These are phyloP conservation scores for Sarocladiaceae sp. DNA, from an alignment of 2,329 filamentous ascomycete species.

Conservation along the genomic window DNA sequence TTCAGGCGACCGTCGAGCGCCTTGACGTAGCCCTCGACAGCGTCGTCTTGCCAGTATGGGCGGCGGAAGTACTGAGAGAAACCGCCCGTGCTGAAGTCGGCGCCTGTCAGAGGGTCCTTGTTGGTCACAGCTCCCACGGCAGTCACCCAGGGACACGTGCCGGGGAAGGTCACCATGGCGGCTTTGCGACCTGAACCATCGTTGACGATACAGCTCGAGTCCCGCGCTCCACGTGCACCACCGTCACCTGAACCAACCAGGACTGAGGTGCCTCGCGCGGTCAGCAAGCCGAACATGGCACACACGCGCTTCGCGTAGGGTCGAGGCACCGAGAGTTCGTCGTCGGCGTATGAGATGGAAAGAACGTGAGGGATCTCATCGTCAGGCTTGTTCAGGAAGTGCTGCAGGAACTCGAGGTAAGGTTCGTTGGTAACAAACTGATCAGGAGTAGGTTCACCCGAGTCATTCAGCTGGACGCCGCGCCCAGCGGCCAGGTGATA, in stretches of 20 bases:
- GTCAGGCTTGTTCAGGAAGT: slow-evolving; percentile 38
- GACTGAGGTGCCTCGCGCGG: slow-evolving; percentile 45
- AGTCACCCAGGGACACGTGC: slow-evolving; percentile 63
- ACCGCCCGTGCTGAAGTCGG: slow-evolving; percentile 43
- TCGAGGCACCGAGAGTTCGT: slow-evolving; percentile 47
- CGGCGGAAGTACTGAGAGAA: slow-evolving; percentile 45
- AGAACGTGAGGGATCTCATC: slow-evolving; percentile 47
- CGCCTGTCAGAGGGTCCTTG: slow-evolving; percentile 27
- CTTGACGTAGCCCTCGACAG: slow-evolving; percentile 33
- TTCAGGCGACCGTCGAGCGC: slow-evolving; percentile 34
- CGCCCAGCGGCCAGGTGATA: slow-evolving; percentile 41
- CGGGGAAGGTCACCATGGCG: slow-evolving; percentile 58
- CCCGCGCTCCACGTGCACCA: slow-evolving; percentile 35
- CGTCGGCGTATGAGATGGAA: slow-evolving; percentile 52
- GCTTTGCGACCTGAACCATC: slow-evolving; percentile 46
- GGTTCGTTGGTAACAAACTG: slow-evolving; percentile 44
- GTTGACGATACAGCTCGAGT: slow-evolving; percentile 50
- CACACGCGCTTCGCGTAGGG: slow-evolving; percentile 48
- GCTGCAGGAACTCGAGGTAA: slow-evolving; percentile 47
- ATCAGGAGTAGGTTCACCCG: slow-evolving; percentile 26
- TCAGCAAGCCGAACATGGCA: slow-evolving; percentile 44
- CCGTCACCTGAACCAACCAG: slow-evolving; percentile 46
- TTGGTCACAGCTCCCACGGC: slow-evolving; percentile 53
- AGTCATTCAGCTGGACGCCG: slow-evolving; percentile 31
- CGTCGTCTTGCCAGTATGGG: slow-evolving; percentile 37